These are phyloP conservation scores for Mycena alexandri DNA, from an alignment of 768 basidiomycete species.

Conservation along the genomic window DNA sequence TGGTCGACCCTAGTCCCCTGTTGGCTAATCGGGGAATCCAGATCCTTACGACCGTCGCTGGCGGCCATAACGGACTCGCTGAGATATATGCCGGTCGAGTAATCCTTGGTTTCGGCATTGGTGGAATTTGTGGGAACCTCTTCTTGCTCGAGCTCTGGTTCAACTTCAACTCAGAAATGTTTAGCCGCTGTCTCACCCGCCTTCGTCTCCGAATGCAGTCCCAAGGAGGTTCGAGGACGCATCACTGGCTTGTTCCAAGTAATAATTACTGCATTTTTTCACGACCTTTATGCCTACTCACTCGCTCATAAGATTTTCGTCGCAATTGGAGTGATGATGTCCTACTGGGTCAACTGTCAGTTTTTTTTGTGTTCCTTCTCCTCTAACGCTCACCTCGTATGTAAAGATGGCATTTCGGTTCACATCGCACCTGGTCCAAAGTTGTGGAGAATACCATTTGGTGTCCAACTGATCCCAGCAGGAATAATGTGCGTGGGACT, in stretches of 20 bases:
- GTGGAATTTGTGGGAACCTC: slow-evolving; percentile 68
- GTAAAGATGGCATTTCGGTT: slow-evolving; percentile 70
- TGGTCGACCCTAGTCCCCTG: too few relatives aligned
- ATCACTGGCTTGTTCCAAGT: slow-evolving; percentile 91
- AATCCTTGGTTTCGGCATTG: slow-evolving; percentile 84
- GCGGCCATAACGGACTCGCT: slow-evolving; percentile 64
- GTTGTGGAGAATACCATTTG: slow-evolving; percentile 82
- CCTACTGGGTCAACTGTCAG: slow-evolving; percentile 83
- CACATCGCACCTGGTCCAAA: slow-evolving; percentile 61
- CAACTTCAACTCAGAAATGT: background rate
- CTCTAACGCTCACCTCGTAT: background rate
- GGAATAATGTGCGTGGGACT: slow-evolving; percentile 78
- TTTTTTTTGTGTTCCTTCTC: slow-evolving; percentile 42
- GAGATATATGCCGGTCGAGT: slow-evolving; percentile 88
- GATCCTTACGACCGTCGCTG: slow-evolving; percentile 80
- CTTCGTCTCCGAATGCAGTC: slow-evolving; percentile 89
- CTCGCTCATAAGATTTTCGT: slow-evolving; percentile 50
- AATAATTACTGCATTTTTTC: background rate
- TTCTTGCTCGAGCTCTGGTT: background rate
- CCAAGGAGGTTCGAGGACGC: slow-evolving; percentile 87
- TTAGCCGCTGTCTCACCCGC: slow-evolving; percentile 80
- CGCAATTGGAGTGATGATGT: slow-evolving; percentile 87
- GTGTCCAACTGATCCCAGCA: slow-evolving; percentile 80
- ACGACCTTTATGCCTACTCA: background rate
- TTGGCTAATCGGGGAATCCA: slow-evolving; percentile 38